Evolutionary conservation across 2,329 filamentous ascomycete species (phyloP), one percentile per base, ranked within the genome.

Genomic region (Diaporthe australafricana): DNA sequence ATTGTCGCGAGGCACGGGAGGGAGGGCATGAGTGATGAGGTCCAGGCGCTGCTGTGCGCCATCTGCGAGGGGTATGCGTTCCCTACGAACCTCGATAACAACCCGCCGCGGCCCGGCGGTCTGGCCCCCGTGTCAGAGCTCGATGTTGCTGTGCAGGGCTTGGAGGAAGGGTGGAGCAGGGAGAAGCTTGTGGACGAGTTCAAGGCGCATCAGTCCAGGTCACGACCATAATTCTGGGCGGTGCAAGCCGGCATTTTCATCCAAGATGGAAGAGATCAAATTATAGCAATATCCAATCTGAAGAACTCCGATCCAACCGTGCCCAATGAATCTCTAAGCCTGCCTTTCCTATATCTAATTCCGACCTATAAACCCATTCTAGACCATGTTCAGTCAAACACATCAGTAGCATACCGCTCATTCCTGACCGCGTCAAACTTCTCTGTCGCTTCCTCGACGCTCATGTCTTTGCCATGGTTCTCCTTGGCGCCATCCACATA

Each of bases 121-220:
- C 90, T 91, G 89, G 88, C 89, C 12, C 89, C 89, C 3, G 84
- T 86, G 76, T 89, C 86, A 73, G 89, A 91, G 79, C 86, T 90
- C 76, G 85, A 88, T 68, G 53, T 90, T 16, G 72, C 91, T 38
- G 56, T 83, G 4, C 81, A 79, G 67, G 86, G 80, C 0, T 75
- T 91, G 70, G 69, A 80, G 52, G 80, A 81, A 56, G 81, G 78
- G 0, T 87, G 82, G 84, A 77, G 74, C 16, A 83, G 75, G 27
- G 77, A 80, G 12, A 75, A 80, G 45, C 80, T 87, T 9, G 73
- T 90, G n/a, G 73, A 70, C 17, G 82, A 82, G 53, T 72, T 89
- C 68, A 77, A 74, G 75, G 75, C 68, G 5, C 68, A 52, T 11
- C 56, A 53, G 56, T n/a, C 35, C 12, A 40, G 30, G 7, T 70